Evolutionary conservation across 208 protist genomes (phyloP).

Genomic region (Leptomonas pyrrhocoris): DNA sequence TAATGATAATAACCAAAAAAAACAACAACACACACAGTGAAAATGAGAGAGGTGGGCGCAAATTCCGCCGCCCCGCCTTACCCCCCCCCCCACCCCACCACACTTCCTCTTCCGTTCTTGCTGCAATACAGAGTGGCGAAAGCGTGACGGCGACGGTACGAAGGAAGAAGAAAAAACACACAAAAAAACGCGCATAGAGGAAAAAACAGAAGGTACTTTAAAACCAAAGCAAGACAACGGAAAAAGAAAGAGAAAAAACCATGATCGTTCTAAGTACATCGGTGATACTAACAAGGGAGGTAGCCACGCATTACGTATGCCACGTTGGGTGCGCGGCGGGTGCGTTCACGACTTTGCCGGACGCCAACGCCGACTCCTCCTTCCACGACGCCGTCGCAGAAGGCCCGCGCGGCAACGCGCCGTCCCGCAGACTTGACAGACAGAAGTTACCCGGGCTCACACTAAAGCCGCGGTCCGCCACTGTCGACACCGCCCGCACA

Average conservation of each 20-base stretch:
- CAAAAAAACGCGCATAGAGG: no score
- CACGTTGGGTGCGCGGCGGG: slow-evolving; percentile 4
- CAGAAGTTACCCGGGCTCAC: slow-evolving; percentile 18
- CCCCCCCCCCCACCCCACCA: no score
- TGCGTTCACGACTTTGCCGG: neutral
- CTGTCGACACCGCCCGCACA: slow-evolving; percentile 27
- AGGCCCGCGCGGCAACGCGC: slow-evolving; percentile 20
- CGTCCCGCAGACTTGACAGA: slow-evolving; percentile 24
- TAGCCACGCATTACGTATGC: neutral
- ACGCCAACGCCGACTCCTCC: neutral
- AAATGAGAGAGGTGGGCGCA: no score
- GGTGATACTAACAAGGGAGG: neutral
- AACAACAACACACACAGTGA: no score
- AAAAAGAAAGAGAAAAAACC: slow-evolving; percentile 1
- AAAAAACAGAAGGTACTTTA: neutral
- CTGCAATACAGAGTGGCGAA: neutral
- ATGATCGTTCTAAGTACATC: slow-evolving; percentile 10
- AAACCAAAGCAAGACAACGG: neutral
- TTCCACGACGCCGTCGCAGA: slow-evolving; percentile 13
- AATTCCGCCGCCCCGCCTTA: no score
- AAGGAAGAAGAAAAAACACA: neutral
- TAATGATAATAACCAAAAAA: no score
- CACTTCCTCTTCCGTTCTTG: no score
- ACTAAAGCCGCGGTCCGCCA: slow-evolving; percentile 27
- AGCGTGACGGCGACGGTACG: no score